A percentile compares a stretch with the other conserved stretches of the same genome.
Conservation (phyloP, 495 filamentous ascomycete genomes). For the Venustampulla echinocandica region DNA sequence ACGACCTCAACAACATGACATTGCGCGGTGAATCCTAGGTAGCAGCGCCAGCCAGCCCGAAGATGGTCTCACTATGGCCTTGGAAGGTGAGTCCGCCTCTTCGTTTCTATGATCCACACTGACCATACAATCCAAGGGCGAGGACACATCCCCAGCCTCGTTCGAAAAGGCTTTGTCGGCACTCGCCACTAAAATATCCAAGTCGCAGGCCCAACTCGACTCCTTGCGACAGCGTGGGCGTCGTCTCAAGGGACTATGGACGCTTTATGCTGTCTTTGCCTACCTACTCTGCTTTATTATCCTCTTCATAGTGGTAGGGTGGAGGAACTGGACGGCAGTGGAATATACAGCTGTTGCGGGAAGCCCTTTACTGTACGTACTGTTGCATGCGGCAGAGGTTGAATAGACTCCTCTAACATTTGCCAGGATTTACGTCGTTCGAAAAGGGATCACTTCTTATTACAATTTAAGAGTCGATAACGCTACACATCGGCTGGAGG, state of each 20-base stretch:
- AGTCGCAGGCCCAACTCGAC: constrained; percentile 62
- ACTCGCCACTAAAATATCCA: constrained; percentile 71
- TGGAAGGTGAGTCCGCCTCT: constrained; percentile 60
- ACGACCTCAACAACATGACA: no score
- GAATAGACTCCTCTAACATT: constrained; percentile 4
- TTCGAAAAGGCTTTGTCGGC: constrained; percentile 86
- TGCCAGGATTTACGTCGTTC: constrained; percentile 28
- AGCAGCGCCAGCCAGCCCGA: no score
- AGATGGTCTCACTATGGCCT: constrained; percentile 81
- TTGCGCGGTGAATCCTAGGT: no score
- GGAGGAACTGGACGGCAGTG: constrained; percentile 60
- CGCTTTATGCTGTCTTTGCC: constrained; percentile 79
- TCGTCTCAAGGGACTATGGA: constrained; percentile 77
- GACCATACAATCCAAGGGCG: no score
- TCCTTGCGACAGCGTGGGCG: constrained; percentile 59
- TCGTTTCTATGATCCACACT: no score
- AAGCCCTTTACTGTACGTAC: constrained; percentile 65
- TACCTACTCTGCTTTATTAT: constrained; percentile 82
- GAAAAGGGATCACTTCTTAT: constrained; percentile 45
- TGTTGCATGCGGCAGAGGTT: not conserved
- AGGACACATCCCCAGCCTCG: constrained; percentile 75
- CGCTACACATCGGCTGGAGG: constrained; percentile 58
- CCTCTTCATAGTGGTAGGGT: constrained; percentile 74
- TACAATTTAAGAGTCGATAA: constrained; percentile 74
- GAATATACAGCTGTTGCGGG: constrained; percentile 73